Evolutionary conservation across 495 filamentous ascomycete species (phyloP).

Genomic region (Aspergillus cavernicola): DNA sequence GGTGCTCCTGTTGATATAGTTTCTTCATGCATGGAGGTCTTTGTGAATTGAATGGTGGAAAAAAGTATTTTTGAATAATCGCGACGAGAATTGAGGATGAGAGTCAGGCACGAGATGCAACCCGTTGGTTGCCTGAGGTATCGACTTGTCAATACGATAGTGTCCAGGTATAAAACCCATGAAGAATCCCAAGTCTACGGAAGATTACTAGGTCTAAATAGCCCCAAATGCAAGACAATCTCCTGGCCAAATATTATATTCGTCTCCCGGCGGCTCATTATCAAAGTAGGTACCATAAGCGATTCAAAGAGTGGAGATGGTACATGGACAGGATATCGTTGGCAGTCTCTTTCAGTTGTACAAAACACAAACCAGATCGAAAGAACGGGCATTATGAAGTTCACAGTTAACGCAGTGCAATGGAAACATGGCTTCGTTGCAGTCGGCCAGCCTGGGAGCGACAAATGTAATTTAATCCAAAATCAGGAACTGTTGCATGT

Average conservation of each 20-base stretch:
- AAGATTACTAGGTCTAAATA: no score
- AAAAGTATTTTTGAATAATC: no score
- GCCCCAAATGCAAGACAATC: no score
- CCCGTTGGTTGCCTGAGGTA: no score
- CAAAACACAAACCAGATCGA: slow-evolving; percentile 2
- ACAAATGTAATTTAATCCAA: slow-evolving; percentile 21
- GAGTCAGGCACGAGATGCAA: no score
- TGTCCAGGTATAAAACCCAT: no score
- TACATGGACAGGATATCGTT: slow-evolving; percentile 1
- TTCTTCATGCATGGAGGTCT: no score
- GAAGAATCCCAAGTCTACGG: no score
- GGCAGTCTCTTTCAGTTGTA: slow-evolving; percentile 5
- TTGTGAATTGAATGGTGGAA: no score
- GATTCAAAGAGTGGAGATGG: slow-evolving; percentile 3
- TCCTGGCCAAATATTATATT: slow-evolving; percentile 6
- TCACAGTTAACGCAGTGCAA: not conserved
- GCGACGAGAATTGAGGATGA: no score
- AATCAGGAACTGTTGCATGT: slow-evolving; percentile 17
- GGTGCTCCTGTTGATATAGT: not conserved
- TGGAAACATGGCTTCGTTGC: slow-evolving; percentile 1
- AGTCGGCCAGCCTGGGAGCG: slow-evolving; percentile 45
- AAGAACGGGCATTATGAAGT: not conserved
- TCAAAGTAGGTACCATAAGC: slow-evolving; percentile 7
- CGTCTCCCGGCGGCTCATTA: slow-evolving; percentile 3
- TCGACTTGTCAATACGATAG: no score